Percentiles rank a stretch among this genome's conserved stretches.
Conservation (phyloP, 257 asterid genomes). For the Mentha longifolia region DNA sequence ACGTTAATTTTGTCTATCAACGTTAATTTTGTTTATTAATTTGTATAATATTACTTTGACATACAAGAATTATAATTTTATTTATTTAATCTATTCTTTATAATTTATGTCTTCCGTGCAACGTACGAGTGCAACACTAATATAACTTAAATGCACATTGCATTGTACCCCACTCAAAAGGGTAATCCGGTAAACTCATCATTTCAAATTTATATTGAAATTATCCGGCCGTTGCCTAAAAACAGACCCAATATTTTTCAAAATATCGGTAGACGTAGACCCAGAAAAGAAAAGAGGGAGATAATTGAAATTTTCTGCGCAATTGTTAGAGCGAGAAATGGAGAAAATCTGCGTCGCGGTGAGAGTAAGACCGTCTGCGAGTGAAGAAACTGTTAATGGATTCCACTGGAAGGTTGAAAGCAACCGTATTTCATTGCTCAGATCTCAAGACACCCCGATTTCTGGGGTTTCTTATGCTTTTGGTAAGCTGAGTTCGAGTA, state of each 20-base stretch:
- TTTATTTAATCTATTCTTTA: too few species aligned
- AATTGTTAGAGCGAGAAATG: slow-evolving; percentile 51
- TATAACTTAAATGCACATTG: too few species aligned
- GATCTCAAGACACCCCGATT: slow-evolving; percentile 73
- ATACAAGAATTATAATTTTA: too few species aligned
- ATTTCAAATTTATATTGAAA: slow-evolving; percentile 27
- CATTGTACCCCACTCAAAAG: too few species aligned
- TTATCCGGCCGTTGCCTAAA: slow-evolving; percentile 25
- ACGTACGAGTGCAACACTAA: too few species aligned
- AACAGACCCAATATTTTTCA: not conserved
- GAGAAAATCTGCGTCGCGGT: slow-evolving; percentile 96
- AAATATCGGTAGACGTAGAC: slow-evolving; percentile 11
- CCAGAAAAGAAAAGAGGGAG: not conserved
- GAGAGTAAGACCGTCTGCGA: slow-evolving; percentile 75
- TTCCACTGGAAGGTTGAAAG: slow-evolving; percentile 71
- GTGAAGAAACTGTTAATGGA: slow-evolving; percentile 59
- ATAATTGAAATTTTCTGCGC: not conserved
- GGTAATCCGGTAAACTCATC: too few species aligned
- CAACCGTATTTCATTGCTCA: slow-evolving; percentile 79
- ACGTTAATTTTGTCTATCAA: too few species aligned
- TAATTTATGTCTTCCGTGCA: too few species aligned
- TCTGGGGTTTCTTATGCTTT: slow-evolving; percentile 83
- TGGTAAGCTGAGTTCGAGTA: slow-evolving; percentile 43
- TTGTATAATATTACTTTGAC: too few species aligned
- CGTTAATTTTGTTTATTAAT: too few species aligned